Conservation (phyloP, 228 moss, liverwort and hornwort genomes). For the Sphagnum magellanicum region DNA sequence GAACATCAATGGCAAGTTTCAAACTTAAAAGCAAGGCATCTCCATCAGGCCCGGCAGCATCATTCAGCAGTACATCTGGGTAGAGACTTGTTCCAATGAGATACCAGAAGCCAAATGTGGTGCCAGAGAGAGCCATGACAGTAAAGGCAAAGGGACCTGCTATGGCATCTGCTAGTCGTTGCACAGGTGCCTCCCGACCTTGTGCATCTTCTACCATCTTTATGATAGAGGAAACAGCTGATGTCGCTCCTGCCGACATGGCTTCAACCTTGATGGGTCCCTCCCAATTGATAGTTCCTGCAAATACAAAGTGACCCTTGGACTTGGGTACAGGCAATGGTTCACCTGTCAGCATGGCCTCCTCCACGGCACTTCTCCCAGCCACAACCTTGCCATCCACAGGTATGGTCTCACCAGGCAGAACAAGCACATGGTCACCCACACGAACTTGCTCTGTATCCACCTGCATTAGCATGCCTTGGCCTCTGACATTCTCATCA, state of each 20-base stretch:
- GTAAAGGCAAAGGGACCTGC: conserved; percentile 86
- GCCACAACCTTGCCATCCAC: conserved; percentile 68
- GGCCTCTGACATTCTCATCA: conserved; percentile 11
- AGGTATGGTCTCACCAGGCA: conserved; percentile 89
- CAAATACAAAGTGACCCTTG: conserved; percentile 62
- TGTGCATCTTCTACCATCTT: conserved; percentile 90
- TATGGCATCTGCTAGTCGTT: conserved; percentile 74
- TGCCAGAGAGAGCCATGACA: conserved; percentile 79
- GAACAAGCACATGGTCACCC: conserved; percentile 71
- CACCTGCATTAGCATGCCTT: conserved; percentile 63
- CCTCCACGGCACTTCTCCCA: conserved; percentile 83
- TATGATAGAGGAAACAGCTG: conserved; percentile 74
- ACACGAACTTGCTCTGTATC: conserved; percentile 77
- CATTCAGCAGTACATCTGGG: conserved; percentile 77
- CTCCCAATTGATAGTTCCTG: conserved; percentile 95
- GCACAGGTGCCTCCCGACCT: conserved; percentile 89
- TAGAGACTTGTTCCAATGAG: conserved; percentile 62
- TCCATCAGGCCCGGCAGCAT: conserved; percentile 74
- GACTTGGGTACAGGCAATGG: conserved; percentile 71
- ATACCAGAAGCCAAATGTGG: conserved; percentile 91
- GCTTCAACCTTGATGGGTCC: conserved; percentile 84
- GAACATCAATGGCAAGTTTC: conserved; percentile 89
- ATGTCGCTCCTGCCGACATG: conserved; percentile 49
- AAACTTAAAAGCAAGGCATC: conserved; percentile 70
- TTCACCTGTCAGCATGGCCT: conserved; percentile 97